Base-by-base conservation (phyloP, 768 basidiomycete species). In the Pholiota conissans region DNA sequence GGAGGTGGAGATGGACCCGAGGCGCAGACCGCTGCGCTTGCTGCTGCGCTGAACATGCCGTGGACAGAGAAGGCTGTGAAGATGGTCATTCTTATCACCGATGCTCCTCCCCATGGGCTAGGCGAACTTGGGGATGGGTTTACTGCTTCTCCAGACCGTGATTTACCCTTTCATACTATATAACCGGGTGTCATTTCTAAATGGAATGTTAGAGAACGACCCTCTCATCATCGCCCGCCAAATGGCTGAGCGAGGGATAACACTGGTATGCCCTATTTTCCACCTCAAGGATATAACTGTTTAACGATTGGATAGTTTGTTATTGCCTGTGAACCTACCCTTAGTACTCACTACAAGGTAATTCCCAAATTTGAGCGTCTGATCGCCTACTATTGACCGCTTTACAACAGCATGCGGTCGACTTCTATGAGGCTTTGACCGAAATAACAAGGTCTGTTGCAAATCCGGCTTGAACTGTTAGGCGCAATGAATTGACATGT, bases 81-180 rank as follows among this genome's bases (percentile, higher is more conserved):
- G 72, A 79, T 85, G 70, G 75, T 76, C 16, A 76, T 86, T 1
- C 69, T 84, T 16, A 79, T 85, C 46, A 81, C 84, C 11, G 84
- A 85, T 67, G 77, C 84, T 1, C 83, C 84, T 32, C 82, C 83
- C 1, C 84, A 85, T 70, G 84, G 83, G 9, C 74, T 85, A 45
- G 82, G 81, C 20, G 82, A 84, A 63, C 66, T 67, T 26, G 80
- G 79, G 13, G 84, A 85, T 69, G 79, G 77, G 57, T 70, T 70
- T 52, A 52, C 55, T 4, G 45, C 67, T 29, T 69, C 67, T 34
- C 70, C 68, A 39, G 70, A 71, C 56, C 67, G 70, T 71, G 55
- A 54, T 67, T 67, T 14, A 3, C n/a, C 22, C 14, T 22, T 45
- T 42, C 24, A 9, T 18, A 11, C 22, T 16, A 27, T 35, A 49